Evolutionary conservation across 176 grass and related monocot species (phyloP).

Genomic region (bread wheat (Triticum aestivum)): DNA sequence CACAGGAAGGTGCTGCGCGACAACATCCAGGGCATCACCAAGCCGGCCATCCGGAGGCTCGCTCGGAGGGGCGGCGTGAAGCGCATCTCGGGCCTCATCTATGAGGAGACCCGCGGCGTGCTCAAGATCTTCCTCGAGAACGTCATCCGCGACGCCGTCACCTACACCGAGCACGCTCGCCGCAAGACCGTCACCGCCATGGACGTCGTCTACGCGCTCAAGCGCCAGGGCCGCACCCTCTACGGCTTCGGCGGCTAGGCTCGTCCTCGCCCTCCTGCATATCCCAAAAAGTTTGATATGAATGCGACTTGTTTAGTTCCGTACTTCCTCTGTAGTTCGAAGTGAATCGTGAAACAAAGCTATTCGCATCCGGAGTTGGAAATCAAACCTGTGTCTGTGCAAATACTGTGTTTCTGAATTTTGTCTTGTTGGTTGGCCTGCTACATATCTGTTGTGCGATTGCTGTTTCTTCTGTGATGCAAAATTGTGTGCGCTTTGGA

Average conservation of each 20-base stretch:
- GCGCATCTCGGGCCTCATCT: conserved; percentile 86
- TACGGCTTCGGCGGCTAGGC: conserved; percentile 74
- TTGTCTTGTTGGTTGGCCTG: not conserved
- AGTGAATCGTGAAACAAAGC: not conserved
- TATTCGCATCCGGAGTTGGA: not conserved
- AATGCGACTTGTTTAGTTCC: not conserved
- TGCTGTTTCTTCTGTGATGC: not conserved
- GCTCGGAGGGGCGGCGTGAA: conserved; percentile 65
- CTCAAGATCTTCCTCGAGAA: conserved; percentile 99
- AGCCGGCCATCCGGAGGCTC: conserved; percentile 43
- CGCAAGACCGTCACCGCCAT: conserved; percentile 91
- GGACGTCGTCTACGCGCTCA: conserved; percentile 88
- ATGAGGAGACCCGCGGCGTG: conserved; percentile 88
- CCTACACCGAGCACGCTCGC: conserved; percentile 84
- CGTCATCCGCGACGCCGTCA: conserved; percentile 84
- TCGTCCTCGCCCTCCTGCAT: no score
- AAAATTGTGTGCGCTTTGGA: not conserved
- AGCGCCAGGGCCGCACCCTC: conserved; percentile 86
- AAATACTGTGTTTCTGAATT: not conserved
- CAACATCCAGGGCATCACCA: conserved; percentile 63
- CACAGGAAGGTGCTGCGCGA: conserved; percentile 48
- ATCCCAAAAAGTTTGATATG: no score
- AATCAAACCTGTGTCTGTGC: not conserved
- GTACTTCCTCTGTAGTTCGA: not conserved
- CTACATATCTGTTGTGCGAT: not conserved